Evolutionary conservation across 345 rosid species (phyloP).

Genomic region (Bretschneidera sinensis): DNA sequence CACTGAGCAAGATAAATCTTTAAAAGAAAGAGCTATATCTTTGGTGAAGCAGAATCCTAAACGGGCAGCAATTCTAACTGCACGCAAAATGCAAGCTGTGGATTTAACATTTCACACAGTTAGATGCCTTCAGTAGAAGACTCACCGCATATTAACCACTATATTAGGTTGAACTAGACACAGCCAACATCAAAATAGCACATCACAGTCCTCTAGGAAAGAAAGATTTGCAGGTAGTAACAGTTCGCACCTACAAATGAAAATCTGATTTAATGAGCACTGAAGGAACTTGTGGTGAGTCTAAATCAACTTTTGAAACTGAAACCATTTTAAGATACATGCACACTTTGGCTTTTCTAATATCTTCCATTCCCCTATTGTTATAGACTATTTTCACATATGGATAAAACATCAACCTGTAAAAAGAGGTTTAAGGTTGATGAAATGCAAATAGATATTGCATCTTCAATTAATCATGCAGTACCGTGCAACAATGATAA

Average conservation of each 20-base stretch:
- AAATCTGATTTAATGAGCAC: constrained; percentile 11
- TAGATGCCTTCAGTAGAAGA: background rate
- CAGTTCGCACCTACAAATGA: constrained; percentile 40
- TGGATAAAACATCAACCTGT: constrained; percentile 72
- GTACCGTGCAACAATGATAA: constrained; percentile 4
- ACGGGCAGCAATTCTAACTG: constrained; percentile 65
- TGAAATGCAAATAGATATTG: background rate
- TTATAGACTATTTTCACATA: constrained; percentile 58
- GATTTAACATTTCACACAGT: constrained; percentile 9
- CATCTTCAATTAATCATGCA: constrained; percentile 1
- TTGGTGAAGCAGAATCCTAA: constrained; percentile 60
- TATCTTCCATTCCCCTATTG: constrained; percentile 66
- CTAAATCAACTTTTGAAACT: constrained; percentile 13
- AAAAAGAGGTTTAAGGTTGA: no score
- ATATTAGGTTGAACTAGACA: no score
- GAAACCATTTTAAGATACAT: constrained; percentile 22
- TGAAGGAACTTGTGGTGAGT: constrained; percentile 9
- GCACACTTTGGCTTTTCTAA: constrained; percentile 61
- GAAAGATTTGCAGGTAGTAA: constrained; percentile 40
- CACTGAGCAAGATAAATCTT: constrained; percentile 41
- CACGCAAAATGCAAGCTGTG: constrained; percentile 75
- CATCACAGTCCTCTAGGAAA: constrained; percentile 50
- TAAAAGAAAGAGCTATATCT: constrained; percentile 59
- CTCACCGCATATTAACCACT: background rate
- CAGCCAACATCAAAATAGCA: no score